phyloP scores from a whole-genome alignment of 2,329 filamentous ascomycete species.

The Neonectria punicea region DNA sequence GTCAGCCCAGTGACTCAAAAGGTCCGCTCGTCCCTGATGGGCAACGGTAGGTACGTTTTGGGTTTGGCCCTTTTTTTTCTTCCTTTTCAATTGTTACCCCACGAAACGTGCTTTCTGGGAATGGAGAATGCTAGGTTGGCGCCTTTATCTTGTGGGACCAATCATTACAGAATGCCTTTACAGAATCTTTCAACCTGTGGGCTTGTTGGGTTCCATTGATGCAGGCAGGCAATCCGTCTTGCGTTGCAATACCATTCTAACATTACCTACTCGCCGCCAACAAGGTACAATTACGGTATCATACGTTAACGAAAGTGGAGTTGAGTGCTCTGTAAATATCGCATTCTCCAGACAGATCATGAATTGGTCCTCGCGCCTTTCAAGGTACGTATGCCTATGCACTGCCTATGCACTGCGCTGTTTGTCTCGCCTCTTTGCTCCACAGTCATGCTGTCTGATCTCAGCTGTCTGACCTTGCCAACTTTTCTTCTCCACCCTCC shows the following conservation, averaged over 20 bases:
- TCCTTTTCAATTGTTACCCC: neutral
- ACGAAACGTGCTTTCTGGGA: neutral
- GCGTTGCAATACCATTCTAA: neutral
- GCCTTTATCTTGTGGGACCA: neutral
- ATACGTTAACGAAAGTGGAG: neutral
- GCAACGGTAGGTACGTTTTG: neutral
- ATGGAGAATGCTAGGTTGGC: neutral
- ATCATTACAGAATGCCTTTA: conserved; percentile 4
- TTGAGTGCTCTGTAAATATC: neutral
- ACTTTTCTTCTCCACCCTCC: conserved; percentile 32
- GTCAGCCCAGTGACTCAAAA: conserved; percentile 1
- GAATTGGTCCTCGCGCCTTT: neutral
- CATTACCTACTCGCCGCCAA: neutral
- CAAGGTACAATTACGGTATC: neutral
- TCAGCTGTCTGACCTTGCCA: conserved; percentile 27
- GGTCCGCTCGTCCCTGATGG: neutral
- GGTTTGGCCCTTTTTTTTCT: neutral
- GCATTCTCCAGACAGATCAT: neutral
- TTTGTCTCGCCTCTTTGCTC: neutral
- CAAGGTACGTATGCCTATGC: neutral
- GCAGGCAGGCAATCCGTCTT: neutral
- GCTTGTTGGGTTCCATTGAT: neutral
- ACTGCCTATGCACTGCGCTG: neutral
- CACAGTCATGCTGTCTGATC: neutral
- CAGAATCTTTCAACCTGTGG: neutral